Base-by-base conservation (phyloP, 768 basidiomycete genomes). In the Dentipellis sp. region DNA sequence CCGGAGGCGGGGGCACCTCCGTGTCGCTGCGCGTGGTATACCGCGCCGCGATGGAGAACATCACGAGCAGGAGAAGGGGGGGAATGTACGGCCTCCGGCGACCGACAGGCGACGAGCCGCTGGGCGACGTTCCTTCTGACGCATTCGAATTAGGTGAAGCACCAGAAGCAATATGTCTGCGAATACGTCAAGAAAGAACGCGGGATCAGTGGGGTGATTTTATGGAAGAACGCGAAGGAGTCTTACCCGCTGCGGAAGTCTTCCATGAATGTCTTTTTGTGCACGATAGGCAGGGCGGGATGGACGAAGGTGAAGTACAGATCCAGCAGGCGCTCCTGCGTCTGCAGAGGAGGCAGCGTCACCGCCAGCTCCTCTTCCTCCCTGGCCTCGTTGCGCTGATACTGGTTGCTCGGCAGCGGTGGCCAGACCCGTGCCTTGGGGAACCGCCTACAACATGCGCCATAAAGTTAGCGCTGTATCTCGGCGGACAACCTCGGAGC, bases 341-440 rank as follows among this genome's bases (percentile, higher is more conserved):
- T 72, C 3, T 73, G 68, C 4, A 64, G 68, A 19, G 79, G 74
- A 0, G 90, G 91, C n/a, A 93, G 67, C 29, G 72, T 65, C 9
- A 71, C 65, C 11, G 64, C 65, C 50, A 68, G 69, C 17, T 75
- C 71, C 17, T 76, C 76, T 16, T 69, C 72, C 6, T 67, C 69
- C 17, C 65, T 57, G 11, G 65, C 61, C 42, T 66, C 64, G 36
- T 56, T 53, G 14, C 46, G 48, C 55, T 38, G 59, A 21, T 68
- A 67, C 50, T 63, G 57, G 29, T 29, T 56, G 10, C 35, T 68
- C 56, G 58, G 67, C 58, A 79, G 67, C 3, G 83, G 83, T 0
- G 92, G 92, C 92, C 92, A 94, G 22, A 93, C 87, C n/a, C 91
- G 78, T 2, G 91, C 86, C 61, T 83, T 84, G 0, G 92, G 91